phyloP scores from a whole-genome alignment of 306 rosid genomes.

The Alnus glutinosa region DNA sequence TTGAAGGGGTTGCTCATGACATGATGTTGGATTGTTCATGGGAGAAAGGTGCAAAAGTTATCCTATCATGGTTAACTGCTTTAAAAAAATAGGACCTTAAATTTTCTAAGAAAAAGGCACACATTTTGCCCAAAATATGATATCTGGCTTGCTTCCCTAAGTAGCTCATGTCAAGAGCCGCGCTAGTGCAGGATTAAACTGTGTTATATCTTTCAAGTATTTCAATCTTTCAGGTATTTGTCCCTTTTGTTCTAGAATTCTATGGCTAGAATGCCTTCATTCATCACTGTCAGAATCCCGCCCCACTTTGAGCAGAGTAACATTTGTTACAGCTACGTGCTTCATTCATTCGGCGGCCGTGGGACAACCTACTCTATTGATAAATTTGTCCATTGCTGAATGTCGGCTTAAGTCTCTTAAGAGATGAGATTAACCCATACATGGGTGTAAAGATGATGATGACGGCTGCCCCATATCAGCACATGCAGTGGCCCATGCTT shows the following conservation, averaged over 20 bases:
- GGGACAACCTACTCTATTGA: no score
- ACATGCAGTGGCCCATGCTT: no score
- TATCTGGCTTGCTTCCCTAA: conserved; percentile 5
- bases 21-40: conserved; percentile 83
- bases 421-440: no score
- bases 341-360: no score
- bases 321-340: no score
- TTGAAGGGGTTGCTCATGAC: conserved; percentile 78
- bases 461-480: no score
- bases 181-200: neutral
- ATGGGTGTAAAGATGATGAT: no score
- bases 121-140: conserved; percentile 6
- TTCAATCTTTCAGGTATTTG: neutral
- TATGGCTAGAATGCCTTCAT: no score
- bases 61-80: conserved; percentile 62
- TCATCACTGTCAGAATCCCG: no score
- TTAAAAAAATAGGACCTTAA: conserved; percentile 20
- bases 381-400: no score
- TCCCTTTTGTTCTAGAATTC: neutral
- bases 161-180: neutral
- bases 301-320: no score
- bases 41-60: conserved; percentile 72
- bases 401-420: no score
- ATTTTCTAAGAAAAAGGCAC: neutral
- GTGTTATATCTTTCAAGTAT: neutral